These are phyloP conservation scores for Aspergillus candidus DNA, from an alignment of 2,329 filamentous ascomycete genomes.

Conservation along the genomic window DNA sequence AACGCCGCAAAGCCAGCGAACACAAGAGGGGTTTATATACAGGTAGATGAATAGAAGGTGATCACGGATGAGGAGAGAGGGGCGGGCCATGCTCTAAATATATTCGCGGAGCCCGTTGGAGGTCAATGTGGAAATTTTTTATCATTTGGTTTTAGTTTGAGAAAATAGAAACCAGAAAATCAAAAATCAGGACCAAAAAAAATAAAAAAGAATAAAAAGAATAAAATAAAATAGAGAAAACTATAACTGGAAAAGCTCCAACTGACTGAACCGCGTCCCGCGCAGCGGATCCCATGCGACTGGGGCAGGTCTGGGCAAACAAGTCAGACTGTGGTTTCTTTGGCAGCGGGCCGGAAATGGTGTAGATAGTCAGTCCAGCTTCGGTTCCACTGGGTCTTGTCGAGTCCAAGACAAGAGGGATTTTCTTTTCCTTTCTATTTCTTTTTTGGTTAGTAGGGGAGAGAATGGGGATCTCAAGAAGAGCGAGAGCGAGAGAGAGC, in stretches of 20 bases:
- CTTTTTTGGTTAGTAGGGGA: no score
- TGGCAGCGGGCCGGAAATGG: constrained; percentile 16
- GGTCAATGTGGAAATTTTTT: no score
- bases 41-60: neutral
- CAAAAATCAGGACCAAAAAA: constrained; percentile 1
- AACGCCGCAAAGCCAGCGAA: no score
- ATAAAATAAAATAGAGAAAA: constrained; percentile 3
- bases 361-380: constrained; percentile 4
- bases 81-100: neutral
- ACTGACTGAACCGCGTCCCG: neutral
- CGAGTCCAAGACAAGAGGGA: no score
- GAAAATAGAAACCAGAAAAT: constrained; percentile 2
- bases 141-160: neutral
- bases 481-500: no score
- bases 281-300: constrained; percentile 10
- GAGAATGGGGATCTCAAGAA: no score
- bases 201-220: neutral
- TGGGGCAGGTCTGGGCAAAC: constrained; percentile 2
- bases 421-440: no score
- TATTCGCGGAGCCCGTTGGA: neutral
- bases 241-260: neutral
- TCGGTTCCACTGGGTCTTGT: constrained; percentile 10
- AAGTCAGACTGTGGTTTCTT: constrained; percentile 8
- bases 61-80: neutral
- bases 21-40: neutral